phyloP scores from a whole-genome alignment of 2,329 filamentous ascomycete species.

The Aspergillus chevalieri region DNA sequence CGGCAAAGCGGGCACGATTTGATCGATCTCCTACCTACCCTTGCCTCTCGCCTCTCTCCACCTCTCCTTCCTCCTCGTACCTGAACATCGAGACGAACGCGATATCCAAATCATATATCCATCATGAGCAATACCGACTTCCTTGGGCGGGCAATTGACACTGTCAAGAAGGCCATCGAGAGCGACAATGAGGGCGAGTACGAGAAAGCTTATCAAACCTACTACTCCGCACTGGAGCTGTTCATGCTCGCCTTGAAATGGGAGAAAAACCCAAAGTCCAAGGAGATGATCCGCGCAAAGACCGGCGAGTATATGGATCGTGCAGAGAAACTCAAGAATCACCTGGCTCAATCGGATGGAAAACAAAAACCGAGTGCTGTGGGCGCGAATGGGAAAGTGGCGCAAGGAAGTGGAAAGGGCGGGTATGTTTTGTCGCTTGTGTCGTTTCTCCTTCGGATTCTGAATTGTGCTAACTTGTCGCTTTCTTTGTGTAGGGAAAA shows the following conservation, averaged over 20 bases:
- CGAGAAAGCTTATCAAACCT: slow-evolving; percentile 91
- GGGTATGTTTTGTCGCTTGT: slow-evolving; percentile 36
- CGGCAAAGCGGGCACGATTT: slow-evolving; percentile 5
- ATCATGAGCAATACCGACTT: slow-evolving; percentile 95
- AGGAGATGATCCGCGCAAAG: slow-evolving; percentile 95
- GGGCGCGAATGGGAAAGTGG: slow-evolving; percentile 47
- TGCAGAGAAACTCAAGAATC: slow-evolving; percentile 93
- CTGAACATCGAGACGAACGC: slow-evolving; percentile 7
- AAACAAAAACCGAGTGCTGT: slow-evolving; percentile 48
- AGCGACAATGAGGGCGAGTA: slow-evolving; percentile 93
- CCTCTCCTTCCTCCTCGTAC: not conserved
- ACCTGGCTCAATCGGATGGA: slow-evolving; percentile 61
- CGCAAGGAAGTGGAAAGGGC: slow-evolving; percentile 49
- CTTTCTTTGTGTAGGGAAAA: slow-evolving; percentile 33
- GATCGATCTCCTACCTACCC: slow-evolving; percentile 5
- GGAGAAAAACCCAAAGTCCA: slow-evolving; percentile 97
- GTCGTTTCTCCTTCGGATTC: slow-evolving; percentile 1
- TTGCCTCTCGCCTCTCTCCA: slow-evolving; percentile 12
- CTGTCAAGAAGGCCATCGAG: slow-evolving; percentile 96
- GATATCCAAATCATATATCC: slow-evolving; percentile 16
- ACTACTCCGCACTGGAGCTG: slow-evolving; percentile 91
- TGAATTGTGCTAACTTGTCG: slow-evolving; percentile 3
- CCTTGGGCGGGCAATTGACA: slow-evolving; percentile 89
- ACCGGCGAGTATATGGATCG: slow-evolving; percentile 97
- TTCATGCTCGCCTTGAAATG: slow-evolving; percentile 99